Conservation (phyloP, 148 eudicot species). For the Diospyros kaki region DNA sequence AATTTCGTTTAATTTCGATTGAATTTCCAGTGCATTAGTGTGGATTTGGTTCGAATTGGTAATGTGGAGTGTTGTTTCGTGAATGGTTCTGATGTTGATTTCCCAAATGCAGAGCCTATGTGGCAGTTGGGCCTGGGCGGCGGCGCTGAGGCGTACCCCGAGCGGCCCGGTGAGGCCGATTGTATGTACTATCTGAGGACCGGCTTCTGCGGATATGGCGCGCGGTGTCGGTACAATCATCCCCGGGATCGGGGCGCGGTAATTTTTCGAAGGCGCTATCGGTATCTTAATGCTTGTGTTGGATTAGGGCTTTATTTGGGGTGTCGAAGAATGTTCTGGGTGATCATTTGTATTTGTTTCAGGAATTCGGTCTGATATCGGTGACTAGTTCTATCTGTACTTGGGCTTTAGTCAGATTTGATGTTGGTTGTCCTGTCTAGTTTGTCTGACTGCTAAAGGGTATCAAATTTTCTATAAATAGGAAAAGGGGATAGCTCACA, state of each 20-base stretch:
- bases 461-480: too few relatives aligned
- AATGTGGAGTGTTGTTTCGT: constrained; percentile 16
- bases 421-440: background rate
- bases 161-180: constrained; percentile 73
- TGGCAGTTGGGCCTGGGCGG: constrained; percentile 58
- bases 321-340: constrained; percentile 18
- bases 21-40: constrained; percentile 15
- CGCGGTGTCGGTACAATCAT: constrained; percentile 93
- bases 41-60: constrained; percentile 14
- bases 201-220: constrained; percentile 79
- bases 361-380: constrained; percentile 8
- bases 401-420: background rate
- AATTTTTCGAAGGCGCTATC: background rate
- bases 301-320: constrained; percentile 15
- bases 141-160: constrained; percentile 59
- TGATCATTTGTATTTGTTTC: constrained; percentile 14
- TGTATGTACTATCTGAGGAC: constrained; percentile 70
- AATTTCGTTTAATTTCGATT: constrained; percentile 2
- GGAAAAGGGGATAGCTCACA: too few relatives aligned
- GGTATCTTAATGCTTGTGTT: constrained; percentile 1
- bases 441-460: background rate
- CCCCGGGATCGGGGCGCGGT: constrained; percentile 66
- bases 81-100: constrained; percentile 19
- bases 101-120: constrained; percentile 62
- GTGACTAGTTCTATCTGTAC: background rate